phyloP scores from a whole-genome alignment of 2,329 filamentous ascomycete genomes.

The Colletotrichum karsti region DNA sequence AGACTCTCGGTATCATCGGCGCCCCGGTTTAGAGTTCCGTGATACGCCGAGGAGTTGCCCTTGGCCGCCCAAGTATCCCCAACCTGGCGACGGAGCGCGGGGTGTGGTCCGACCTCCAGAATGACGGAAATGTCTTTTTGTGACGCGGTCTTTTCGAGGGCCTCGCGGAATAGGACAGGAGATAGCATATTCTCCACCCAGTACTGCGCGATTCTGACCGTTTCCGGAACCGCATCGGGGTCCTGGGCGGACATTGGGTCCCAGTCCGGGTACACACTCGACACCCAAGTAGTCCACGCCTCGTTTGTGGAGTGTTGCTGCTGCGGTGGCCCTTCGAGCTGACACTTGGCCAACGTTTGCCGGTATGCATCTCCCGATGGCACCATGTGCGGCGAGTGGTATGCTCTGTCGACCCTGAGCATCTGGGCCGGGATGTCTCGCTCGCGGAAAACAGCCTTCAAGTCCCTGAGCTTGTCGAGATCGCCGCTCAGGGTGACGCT shows the following conservation, averaged over 20 bases:
- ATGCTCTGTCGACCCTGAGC: constrained; percentile 37
- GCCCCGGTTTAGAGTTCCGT: constrained; percentile 32
- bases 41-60: constrained; percentile 33
- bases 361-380: neutral
- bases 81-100: constrained; percentile 49
- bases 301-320: constrained; percentile 38
- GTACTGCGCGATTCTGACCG: constrained; percentile 28
- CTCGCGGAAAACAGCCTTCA: constrained; percentile 30
- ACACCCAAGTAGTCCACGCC: neutral
- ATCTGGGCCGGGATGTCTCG: constrained; percentile 28
- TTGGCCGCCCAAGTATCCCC: constrained; percentile 34
- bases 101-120: constrained; percentile 44
- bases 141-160: constrained; percentile 20
- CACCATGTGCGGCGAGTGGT: constrained; percentile 40
- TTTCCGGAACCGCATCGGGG: neutral
- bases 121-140: neutral
- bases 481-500: constrained; percentile 38
- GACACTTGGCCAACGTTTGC: neutral
- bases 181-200: constrained; percentile 39
- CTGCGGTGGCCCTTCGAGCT: constrained; percentile 30
- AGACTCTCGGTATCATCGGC: constrained; percentile 28
- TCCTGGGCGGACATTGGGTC: neutral
- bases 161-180: constrained; percentile 36
- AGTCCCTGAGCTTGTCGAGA: constrained; percentile 33
- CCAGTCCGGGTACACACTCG: constrained; percentile 15